Evolutionary conservation across 177 flowering plant genomes (phyloP).

Genomic region (Vitis hybrid): DNA sequence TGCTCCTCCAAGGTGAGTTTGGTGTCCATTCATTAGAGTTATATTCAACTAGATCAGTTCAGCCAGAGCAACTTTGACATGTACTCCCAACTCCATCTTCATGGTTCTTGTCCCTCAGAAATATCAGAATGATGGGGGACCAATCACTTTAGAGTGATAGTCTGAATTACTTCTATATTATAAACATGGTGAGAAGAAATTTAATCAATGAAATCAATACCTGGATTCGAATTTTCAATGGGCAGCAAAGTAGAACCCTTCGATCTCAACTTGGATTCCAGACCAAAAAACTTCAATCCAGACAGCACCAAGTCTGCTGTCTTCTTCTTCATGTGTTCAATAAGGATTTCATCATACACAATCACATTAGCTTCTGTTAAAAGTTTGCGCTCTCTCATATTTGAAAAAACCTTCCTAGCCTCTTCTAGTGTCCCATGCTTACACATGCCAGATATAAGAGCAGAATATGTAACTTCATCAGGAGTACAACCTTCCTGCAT

Average conservation of each 20-base stretch:
- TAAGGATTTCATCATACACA: constrained; percentile 73
- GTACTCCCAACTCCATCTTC: too few species aligned
- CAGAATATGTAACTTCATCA: constrained; percentile 54
- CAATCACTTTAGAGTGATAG: too few species aligned
- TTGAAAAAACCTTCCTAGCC: constrained; percentile 70
- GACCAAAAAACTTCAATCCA: constrained; percentile 78
- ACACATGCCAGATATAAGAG: constrained; percentile 80
- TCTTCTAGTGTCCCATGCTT: constrained; percentile 75
- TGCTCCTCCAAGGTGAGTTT: too few species aligned
- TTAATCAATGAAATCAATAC: too few species aligned
- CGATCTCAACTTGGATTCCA: constrained; percentile 69
- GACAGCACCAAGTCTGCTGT: constrained; percentile 72
- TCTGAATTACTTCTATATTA: too few species aligned
- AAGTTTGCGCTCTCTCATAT: constrained; percentile 50
- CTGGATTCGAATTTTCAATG: too few species aligned
- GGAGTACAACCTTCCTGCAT: constrained; percentile 61
- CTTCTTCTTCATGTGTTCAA: constrained; percentile 77
- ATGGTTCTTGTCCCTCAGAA: too few species aligned
- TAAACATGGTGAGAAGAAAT: too few species aligned
- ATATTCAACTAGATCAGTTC: too few species aligned
- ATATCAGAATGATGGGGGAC: too few species aligned
- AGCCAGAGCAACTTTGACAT: too few species aligned
- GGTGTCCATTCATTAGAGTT: too few species aligned
- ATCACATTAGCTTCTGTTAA: constrained; percentile 66
- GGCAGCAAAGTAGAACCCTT: constrained; percentile 49